Evolutionary conservation across 23 red algal species (phyloP), one percentile per base, ranked within the genome.

Genomic region (Chondrus crispus): DNA sequence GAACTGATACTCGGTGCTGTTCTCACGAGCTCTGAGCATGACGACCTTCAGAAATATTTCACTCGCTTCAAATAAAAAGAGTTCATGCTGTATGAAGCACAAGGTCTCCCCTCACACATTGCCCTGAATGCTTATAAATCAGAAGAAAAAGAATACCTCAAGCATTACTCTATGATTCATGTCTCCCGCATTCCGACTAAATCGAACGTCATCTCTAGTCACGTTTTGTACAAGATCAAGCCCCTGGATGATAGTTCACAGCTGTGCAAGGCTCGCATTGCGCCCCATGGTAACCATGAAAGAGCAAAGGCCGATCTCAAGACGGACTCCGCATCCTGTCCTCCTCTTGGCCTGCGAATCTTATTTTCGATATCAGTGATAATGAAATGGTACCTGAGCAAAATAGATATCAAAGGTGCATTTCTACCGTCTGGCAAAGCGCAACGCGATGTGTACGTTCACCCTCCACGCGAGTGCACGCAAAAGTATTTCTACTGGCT

Each of bases 191-290:
- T 57, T 57, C 52, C 52, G 52, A 16, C 22, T 14, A 57, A 57
- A 29, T 14, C 68, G 14, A 73, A 73, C 30, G 29, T 37, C 14
- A 73, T 73, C 29, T 73, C 68, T 13, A 18, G 14, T 16, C 68
- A 73, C 29, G 16, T 18, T 33, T 73, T 73, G 68, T 73, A 73
- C 68, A 73, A 73, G 32, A 29, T 73, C 68, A 33, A 73, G 68
- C 12, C 32, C 29, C 14, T 37, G 29, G 68, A 73, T 37, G 68
- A 73, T 37, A 33, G 32, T 37, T 24, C 68, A 14, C 29, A 18
- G 29, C 13, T 14, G 32, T 29, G 19, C 68, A 73, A 73, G 29
- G 16, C 18, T 37, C 68, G 32, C 14, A 73, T 73, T 73, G 68
- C 68, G 19, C 68, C 68, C 14, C 68, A 73, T 73, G 68, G 68